phyloP scores from a whole-genome alignment of 495 filamentous ascomycete species.

The Letharia columbiana region DNA sequence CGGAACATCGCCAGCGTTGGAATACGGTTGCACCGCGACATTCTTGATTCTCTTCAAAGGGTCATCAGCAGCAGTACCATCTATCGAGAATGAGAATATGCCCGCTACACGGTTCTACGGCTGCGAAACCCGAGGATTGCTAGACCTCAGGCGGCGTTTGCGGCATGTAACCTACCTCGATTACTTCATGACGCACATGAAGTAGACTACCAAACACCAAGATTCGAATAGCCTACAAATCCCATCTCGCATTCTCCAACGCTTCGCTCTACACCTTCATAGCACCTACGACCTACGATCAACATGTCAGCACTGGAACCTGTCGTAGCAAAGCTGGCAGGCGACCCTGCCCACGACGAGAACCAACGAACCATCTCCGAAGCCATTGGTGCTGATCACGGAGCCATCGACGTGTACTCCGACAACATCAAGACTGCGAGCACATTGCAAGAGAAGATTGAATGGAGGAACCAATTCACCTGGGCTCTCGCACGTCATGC shows the following conservation, averaged over 20 bases:
- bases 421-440: slow-evolving; percentile 45
- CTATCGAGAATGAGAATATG: background rate
- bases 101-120: background rate
- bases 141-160: background rate
- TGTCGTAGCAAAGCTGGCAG: background rate
- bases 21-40: background rate
- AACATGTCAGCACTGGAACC: slow-evolving; percentile 1
- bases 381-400: slow-evolving; percentile 55
- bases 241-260: too few relatives aligned
- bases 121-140: background rate
- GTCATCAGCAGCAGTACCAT: background rate
- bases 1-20: background rate
- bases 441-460: slow-evolving; percentile 39
- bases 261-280: background rate
- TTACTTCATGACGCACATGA: slow-evolving; percentile 5
- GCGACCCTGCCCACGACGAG: background rate
- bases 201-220: background rate
- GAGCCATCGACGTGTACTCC: slow-evolving; percentile 51
- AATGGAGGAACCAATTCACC: slow-evolving; percentile 58
- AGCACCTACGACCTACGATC: background rate
- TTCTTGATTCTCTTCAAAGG: background rate
- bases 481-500: slow-evolving; percentile 64
- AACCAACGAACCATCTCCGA: slow-evolving; percentile 38
- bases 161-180: background rate
- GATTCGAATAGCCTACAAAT: background rate